These are phyloP conservation scores for Gracilaria domingensis DNA, from an alignment of 23 red algal genomes.

Conservation along the genomic window DNA sequence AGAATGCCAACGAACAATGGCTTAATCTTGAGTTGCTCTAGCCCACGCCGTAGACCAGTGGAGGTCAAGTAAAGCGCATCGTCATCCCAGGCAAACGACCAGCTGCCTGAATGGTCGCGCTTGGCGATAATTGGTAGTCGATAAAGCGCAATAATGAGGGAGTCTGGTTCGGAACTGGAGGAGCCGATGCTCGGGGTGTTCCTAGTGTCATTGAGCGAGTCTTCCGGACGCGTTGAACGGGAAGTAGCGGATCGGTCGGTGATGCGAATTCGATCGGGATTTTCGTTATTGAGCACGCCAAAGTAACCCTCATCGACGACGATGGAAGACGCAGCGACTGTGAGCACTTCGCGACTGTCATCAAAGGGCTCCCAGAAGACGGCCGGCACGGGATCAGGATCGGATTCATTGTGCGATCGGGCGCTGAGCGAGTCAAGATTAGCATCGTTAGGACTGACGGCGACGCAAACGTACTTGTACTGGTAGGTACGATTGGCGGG, in stretches of 20 bases:
- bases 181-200: constrained; percentile 4
- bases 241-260: constrained; percentile 24
- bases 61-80: constrained; percentile 98
- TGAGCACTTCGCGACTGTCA: constrained; percentile 78
- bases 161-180: constrained; percentile 22
- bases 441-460: constrained; percentile 17
- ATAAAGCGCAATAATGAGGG: constrained; percentile 94
- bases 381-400: constrained; percentile 4
- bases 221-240: neutral
- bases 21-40: constrained; percentile 82
- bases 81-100: constrained; percentile 97
- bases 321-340: constrained; percentile 65
- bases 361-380: constrained; percentile 85
- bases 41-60: constrained; percentile 80
- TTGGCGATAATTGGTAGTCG: constrained; percentile 92
- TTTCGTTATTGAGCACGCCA: constrained; percentile 65
- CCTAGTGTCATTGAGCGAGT: constrained; percentile 29
- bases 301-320: constrained; percentile 90
- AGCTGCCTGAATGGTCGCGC: constrained; percentile 43
- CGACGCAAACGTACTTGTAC: constrained; percentile 89
- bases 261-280: constrained; percentile 74
- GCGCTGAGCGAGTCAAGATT: constrained; percentile 9
- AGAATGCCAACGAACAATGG: constrained; percentile 95
- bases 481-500: constrained; percentile 60
- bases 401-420: neutral